A percentile compares a stretch with the other conserved stretches of the same genome.
Evolutionary conservation across 768 basidiomycete genomes (phyloP).

Genomic region (Tephrocybe sp.): DNA sequence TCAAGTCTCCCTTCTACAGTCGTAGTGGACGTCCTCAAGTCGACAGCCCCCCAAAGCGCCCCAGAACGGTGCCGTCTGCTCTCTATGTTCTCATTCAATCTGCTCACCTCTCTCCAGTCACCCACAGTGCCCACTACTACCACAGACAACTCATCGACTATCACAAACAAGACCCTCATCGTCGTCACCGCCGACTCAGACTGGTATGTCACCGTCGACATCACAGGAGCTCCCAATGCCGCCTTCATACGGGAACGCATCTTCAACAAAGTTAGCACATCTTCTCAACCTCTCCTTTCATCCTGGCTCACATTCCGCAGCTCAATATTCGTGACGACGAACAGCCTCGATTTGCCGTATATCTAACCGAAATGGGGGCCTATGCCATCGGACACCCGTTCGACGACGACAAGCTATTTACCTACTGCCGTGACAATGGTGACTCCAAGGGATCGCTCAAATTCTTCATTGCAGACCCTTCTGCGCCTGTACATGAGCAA

Average conservation of each 20-base stretch:
- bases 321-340: constrained; percentile 80
- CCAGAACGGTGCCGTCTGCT: constrained; percentile 33
- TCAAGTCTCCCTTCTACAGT: constrained; percentile 33
- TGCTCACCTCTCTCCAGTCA: constrained; percentile 29
- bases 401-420: constrained; percentile 66
- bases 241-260: constrained; percentile 79
- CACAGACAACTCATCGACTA: constrained; percentile 34
- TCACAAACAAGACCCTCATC: constrained; percentile 46
- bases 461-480: constrained; percentile 74
- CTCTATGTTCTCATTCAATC: constrained; percentile 22
- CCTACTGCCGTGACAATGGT: constrained; percentile 69
- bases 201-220: constrained; percentile 69
- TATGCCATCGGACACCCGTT: constrained; percentile 76
- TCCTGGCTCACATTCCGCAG: constrained; percentile 35
- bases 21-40: constrained; percentile 22
- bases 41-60: constrained; percentile 24
- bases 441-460: constrained; percentile 83
- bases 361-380: constrained; percentile 84
- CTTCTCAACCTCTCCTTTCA: constrained; percentile 4
- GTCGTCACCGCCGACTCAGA: constrained; percentile 81
- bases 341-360: constrained; percentile 73
- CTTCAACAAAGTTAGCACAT: constrained; percentile 64
- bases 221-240: constrained; percentile 63
- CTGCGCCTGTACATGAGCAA: constrained; percentile 59
- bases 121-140: constrained; percentile 38